Evolutionary conservation across 306 rosid genomes (phyloP).

Genomic region (Lathyrus tuberosus): DNA sequence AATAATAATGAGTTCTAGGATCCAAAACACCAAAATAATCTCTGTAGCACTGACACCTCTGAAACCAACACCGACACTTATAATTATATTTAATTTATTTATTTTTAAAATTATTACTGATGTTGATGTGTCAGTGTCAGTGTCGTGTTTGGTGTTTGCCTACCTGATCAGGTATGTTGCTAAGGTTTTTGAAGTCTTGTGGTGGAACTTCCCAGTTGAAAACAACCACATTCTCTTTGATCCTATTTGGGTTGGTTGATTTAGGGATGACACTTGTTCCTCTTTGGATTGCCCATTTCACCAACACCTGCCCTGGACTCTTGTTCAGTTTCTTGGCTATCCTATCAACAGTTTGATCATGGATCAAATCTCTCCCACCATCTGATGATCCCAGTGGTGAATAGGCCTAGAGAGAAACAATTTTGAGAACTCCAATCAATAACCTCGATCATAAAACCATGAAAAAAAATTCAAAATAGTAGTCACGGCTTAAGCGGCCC

Average conservation of each 20-base stretch:
- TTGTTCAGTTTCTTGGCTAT: slow-evolving; percentile 55
- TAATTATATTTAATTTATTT: too few relatives aligned
- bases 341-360: slow-evolving; percentile 52
- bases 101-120: too few relatives aligned
- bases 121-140: too few relatives aligned
- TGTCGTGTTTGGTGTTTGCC: too few relatives aligned
- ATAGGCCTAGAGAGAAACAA: slow-evolving; percentile 45
- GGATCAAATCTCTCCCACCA: slow-evolving; percentile 50
- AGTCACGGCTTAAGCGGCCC: too few relatives aligned
- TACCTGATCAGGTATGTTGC: slow-evolving; percentile 47
- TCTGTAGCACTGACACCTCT: too few relatives aligned
- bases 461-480: neutral
- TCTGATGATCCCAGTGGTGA: slow-evolving; percentile 56
- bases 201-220: slow-evolving; percentile 56
- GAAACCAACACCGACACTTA: too few relatives aligned
- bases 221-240: slow-evolving; percentile 49
- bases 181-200: slow-evolving; percentile 47
- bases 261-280: slow-evolving; percentile 63
- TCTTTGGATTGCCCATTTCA: slow-evolving; percentile 60
- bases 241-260: slow-evolving; percentile 50
- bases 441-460: slow-evolving; percentile 10
- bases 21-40: too few relatives aligned
- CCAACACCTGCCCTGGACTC: slow-evolving; percentile 57
- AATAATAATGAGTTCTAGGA: too few relatives aligned
- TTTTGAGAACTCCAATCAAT: slow-evolving; percentile 28